These are phyloP conservation scores for Plectosphaerella plurivora DNA, from an alignment of 2,329 filamentous ascomycete species.

Conservation along the genomic window DNA sequence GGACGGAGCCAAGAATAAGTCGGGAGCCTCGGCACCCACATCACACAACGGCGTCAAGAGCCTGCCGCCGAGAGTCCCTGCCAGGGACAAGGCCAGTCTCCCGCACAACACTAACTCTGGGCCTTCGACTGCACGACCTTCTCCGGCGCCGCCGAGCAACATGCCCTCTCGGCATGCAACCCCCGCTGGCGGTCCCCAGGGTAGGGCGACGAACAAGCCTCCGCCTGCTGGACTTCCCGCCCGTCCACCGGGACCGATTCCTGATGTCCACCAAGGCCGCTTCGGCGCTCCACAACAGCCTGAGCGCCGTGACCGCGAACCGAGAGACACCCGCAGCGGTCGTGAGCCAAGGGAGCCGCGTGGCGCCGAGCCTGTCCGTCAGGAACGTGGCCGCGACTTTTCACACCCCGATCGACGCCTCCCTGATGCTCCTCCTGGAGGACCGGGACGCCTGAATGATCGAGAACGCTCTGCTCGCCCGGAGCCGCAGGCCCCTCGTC, in stretches of 20 bases:
- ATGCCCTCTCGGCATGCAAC: neutral
- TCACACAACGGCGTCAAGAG: neutral
- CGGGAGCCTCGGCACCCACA: neutral
- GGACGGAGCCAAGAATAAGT: conserved; percentile 34
- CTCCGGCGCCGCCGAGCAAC: neutral
- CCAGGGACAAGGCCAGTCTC: conserved; percentile 1
- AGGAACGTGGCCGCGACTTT: conserved; percentile 36
- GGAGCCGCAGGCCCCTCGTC: conserved; percentile 27
- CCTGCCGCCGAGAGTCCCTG: neutral
- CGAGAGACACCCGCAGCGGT: conserved; percentile 21
- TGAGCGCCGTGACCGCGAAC: conserved; percentile 18
- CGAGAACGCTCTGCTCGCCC: conserved; percentile 28
- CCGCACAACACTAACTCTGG: neutral
- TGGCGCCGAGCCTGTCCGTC: conserved; percentile 33
- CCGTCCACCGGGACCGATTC: conserved; percentile 54
- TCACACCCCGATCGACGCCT: conserved; percentile 34
- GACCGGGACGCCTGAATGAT: conserved; percentile 30
- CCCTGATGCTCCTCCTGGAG: conserved; percentile 28
- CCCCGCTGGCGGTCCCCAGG: conserved; percentile 14
- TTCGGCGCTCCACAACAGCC: conserved; percentile 21
- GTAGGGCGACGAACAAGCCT: conserved; percentile 13
- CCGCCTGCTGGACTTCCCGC: conserved; percentile 42
- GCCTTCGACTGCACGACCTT: too few relatives aligned
- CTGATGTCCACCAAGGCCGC: conserved; percentile 40
- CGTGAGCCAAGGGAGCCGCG: conserved; percentile 28